These are phyloP conservation scores for Vanrija sp. DNA, from an alignment of 1,284 basidiomycete genomes.

Conservation along the genomic window DNA sequence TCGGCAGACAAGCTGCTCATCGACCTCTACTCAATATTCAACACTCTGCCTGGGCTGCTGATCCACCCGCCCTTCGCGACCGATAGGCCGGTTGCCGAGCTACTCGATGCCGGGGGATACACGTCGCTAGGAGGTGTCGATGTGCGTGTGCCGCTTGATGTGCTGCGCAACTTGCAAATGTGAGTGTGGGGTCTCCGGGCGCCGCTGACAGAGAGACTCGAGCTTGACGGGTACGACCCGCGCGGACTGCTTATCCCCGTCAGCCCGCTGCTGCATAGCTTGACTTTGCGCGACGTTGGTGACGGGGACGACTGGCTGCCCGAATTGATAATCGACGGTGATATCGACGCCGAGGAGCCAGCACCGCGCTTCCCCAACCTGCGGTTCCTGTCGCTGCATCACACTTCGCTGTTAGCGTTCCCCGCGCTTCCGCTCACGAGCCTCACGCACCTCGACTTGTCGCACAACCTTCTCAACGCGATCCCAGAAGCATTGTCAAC, in stretches of 20 bases:
- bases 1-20: constrained; percentile 38
- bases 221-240: constrained; percentile 47
- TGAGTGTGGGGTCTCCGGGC: constrained; percentile 18
- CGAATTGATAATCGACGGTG: constrained; percentile 28
- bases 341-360: neutral
- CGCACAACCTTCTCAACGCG: constrained; percentile 69
- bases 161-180: constrained; percentile 45
- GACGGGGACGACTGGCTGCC: constrained; percentile 49
- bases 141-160: constrained; percentile 45
- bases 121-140: constrained; percentile 46
- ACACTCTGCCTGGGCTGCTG: constrained; percentile 42
- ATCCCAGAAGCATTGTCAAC: constrained; percentile 59
- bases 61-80: constrained; percentile 42
- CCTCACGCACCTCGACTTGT: constrained; percentile 86
- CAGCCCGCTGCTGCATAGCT: constrained; percentile 34
- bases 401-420: constrained; percentile 35
- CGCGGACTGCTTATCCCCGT: constrained; percentile 39
- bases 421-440: constrained; percentile 67
- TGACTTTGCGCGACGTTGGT: constrained; percentile 44
- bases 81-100: constrained; percentile 44
- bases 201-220: constrained; percentile 29
- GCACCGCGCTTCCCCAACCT: constrained; percentile 43
- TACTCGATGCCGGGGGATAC: constrained; percentile 45
- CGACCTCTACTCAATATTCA: constrained; percentile 44
- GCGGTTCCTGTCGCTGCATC: constrained; percentile 38